Percentiles rank a stretch among this genome's conserved stretches.
Conservation (phyloP, 169 alveolate species). For the Eimeria brunetti region DNA sequence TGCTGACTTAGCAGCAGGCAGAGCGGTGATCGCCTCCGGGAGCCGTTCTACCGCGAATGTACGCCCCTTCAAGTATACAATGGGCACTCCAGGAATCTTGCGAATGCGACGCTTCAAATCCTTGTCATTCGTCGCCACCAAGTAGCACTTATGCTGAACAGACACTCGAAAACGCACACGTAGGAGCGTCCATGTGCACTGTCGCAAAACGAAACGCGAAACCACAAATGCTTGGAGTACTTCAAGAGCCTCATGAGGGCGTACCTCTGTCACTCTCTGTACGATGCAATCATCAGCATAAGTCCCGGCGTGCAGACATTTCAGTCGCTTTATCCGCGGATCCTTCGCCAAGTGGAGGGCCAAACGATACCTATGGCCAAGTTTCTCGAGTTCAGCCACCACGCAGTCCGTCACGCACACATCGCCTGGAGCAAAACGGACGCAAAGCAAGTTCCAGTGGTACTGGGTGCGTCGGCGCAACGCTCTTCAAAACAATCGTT, state of each 20-base stretch:
- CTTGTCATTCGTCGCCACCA: conserved; percentile 99
- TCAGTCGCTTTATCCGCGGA: conserved; percentile 96
- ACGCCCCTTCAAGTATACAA: conserved; percentile 97
- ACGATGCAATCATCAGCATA: conserved; percentile 99
- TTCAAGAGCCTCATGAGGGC: background rate
- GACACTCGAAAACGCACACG: conserved; percentile 1
- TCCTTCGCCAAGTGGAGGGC: conserved; percentile 97
- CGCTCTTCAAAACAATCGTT: background rate
- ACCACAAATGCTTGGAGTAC: background rate
- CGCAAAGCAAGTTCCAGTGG: background rate
- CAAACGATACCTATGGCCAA: conserved; percentile 98
- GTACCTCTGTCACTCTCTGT: conserved; percentile 93
- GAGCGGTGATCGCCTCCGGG: conserved; percentile 92
- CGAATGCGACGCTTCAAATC: conserved; percentile 98
- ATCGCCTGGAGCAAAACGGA: conserved; percentile 78
- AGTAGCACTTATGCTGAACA: conserved; percentile 95
- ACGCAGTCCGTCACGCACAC: conserved; percentile 99
- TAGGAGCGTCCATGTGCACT: background rate
- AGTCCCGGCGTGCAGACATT: conserved; percentile 98
- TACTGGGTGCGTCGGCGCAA: too few species aligned
- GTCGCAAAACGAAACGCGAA: background rate
- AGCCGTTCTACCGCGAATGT: conserved; percentile 98
- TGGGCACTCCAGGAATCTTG: conserved; percentile 99
- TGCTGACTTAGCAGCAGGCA: conserved; percentile 68
- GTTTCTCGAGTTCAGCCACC: conserved; percentile 98